Evolutionary conservation across 345 rosid genomes (phyloP).

Genomic region (Salix suchowensis): DNA sequence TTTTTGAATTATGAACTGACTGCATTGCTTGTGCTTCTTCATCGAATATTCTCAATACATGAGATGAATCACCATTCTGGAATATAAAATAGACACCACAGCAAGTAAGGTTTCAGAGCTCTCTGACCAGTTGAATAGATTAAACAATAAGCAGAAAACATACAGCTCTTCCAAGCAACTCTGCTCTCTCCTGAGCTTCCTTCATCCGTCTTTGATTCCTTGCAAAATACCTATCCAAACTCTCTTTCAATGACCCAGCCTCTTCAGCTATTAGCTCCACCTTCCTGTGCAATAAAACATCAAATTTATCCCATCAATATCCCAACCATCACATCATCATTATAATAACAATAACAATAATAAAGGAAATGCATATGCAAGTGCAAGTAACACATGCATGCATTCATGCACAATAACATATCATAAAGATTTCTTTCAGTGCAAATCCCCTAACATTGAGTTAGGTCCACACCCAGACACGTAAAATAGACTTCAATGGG

Average conservation of each 20-base stretch:
- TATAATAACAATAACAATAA: not conserved
- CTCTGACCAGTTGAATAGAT: not conserved
- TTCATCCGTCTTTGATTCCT: slow-evolving; percentile 64
- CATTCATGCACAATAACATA: not conserved
- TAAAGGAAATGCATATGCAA: too few relatives aligned
- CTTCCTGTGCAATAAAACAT: slow-evolving; percentile 40
- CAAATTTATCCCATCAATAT: not conserved
- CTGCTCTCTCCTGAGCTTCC: slow-evolving; percentile 86
- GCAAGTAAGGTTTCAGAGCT: not conserved
- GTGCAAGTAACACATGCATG: not conserved
- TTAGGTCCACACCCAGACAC: not conserved
- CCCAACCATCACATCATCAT: not conserved
- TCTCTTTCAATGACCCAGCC: slow-evolving; percentile 68
- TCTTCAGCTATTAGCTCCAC: slow-evolving; percentile 89
- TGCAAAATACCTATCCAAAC: slow-evolving; percentile 58
- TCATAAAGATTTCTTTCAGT: not conserved
- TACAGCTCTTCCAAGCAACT: slow-evolving; percentile 76
- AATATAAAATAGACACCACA: slow-evolving; percentile 8
- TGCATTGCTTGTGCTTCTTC: slow-evolving; percentile 91
- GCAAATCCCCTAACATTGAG: not conserved
- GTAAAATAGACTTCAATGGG: too few relatives aligned
- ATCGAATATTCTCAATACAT: slow-evolving; percentile 75
- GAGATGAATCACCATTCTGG: slow-evolving; percentile 75
- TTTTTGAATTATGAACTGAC: slow-evolving; percentile 73
- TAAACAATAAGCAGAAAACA: slow-evolving; percentile 5